Conservation (phyloP, 345 rosid genomes). For the Gossypium stocksii region DNA sequence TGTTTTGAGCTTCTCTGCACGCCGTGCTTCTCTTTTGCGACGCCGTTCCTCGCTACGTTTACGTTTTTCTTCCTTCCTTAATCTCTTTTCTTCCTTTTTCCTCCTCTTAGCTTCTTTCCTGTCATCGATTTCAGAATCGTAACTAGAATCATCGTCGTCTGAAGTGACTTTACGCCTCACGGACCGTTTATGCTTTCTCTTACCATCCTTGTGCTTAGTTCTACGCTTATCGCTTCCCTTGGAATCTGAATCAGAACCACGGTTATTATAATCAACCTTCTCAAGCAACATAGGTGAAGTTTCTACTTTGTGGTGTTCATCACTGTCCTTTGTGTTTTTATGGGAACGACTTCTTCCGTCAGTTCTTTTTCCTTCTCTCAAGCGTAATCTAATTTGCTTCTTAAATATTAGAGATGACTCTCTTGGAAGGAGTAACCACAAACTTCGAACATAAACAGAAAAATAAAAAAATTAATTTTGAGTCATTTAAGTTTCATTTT, state of each 20-base stretch:
- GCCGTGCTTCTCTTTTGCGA: conserved; percentile 68
- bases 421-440: no score
- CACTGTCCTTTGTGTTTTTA: conserved; percentile 32
- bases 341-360: conserved; percentile 32
- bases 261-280: conserved; percentile 37
- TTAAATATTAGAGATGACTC: background rate
- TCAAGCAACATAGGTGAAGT: conserved; percentile 26
- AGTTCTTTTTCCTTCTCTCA: conserved; percentile 28
- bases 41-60: conserved; percentile 74
- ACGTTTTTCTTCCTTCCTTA: conserved; percentile 73
- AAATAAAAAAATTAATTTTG: no score
- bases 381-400: conserved; percentile 18
- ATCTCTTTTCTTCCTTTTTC: conserved; percentile 71
- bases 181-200: conserved; percentile 57
- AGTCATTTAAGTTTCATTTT: no score
- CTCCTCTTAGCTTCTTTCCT: conserved; percentile 83
- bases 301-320: conserved; percentile 25
- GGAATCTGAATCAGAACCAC: conserved; percentile 44
- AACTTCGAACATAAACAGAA: no score
- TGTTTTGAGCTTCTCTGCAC: conserved; percentile 55
- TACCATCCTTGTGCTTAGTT: conserved; percentile 40
- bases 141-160: conserved; percentile 43
- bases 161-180: conserved; percentile 50
- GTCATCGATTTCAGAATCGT: conserved; percentile 62
- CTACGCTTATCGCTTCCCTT: conserved; percentile 43